These are phyloP conservation scores for Gnaphalium uliginosum DNA, from an alignment of 129 eudicot species.

Conservation along the genomic window DNA sequence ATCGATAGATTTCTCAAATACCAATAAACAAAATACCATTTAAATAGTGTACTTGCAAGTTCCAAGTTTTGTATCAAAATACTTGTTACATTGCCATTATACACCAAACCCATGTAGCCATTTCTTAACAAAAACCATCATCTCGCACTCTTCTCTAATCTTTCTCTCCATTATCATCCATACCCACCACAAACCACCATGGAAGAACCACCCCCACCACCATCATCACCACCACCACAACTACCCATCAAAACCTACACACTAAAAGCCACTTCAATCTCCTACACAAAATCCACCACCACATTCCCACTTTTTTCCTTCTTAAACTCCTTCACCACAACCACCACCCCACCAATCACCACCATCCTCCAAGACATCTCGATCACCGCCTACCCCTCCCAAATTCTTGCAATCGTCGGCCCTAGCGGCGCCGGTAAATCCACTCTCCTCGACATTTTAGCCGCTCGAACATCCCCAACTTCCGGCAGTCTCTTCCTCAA, in stretches of 20 bases:
- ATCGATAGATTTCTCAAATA: too few relatives aligned
- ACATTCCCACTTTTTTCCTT: conserved; percentile 30
- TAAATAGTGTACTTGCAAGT: not conserved
- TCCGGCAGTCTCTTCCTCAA: conserved; percentile 71
- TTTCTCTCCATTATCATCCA: conserved; percentile 9
- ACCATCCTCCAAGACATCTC: conserved; percentile 72
- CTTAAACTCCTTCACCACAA: conserved; percentile 51
- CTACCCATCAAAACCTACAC: conserved; percentile 53
- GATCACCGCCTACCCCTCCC: conserved; percentile 74
- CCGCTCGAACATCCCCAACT: conserved; percentile 73
- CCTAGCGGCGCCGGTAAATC: conserved; percentile 99
- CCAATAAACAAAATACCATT: too few relatives aligned
- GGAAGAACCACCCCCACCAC: conserved; percentile 28
- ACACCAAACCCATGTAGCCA: conserved; percentile 10
- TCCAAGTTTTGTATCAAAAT: not conserved
- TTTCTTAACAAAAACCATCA: conserved; percentile 18
- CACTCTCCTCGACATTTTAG: conserved; percentile 87
- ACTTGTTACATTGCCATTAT: conserved; percentile 1
- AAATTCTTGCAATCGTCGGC: conserved; percentile 94
- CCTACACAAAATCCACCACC: conserved; percentile 60
- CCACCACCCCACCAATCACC: conserved; percentile 45
- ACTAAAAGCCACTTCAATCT: conserved; percentile 63
- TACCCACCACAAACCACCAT: conserved; percentile 22
- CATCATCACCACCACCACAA: conserved; percentile 27
- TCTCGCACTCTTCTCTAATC: conserved; percentile 17